Evolutionary conservation across 768 basidiomycete species (phyloP).

Genomic region (Amanita jacksonii): DNA sequence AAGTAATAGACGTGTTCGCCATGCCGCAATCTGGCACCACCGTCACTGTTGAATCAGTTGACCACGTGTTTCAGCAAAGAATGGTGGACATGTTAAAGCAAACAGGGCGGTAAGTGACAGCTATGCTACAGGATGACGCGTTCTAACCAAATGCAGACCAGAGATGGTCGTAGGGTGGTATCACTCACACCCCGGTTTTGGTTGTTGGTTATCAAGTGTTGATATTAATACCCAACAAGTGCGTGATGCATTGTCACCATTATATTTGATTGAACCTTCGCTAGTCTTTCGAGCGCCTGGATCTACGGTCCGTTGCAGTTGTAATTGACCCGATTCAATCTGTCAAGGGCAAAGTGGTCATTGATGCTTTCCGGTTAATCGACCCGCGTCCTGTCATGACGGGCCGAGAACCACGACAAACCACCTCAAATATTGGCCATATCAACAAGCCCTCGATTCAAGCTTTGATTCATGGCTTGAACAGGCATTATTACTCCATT

Average conservation of each 20-base stretch:
- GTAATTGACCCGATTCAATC: conserved; percentile 99
- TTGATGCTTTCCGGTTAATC: conserved; percentile 97
- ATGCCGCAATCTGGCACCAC: conserved; percentile 99
- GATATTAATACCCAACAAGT: conserved; percentile 99
- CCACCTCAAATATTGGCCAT: conserved; percentile 96
- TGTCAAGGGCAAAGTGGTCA: conserved; percentile 97
- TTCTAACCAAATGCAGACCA: conserved; percentile 38
- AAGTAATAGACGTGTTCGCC: conserved; percentile 95
- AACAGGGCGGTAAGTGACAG: conserved; percentile 71
- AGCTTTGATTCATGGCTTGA: conserved; percentile 94
- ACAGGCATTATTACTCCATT: conserved; percentile 97
- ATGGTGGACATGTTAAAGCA: conserved; percentile 99
- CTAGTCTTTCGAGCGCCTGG: conserved; percentile 93
- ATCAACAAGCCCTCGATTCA: conserved; percentile 99
- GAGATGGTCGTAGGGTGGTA: conserved; percentile 99
- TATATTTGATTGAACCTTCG: conserved; percentile 5
- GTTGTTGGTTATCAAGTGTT: conserved; percentile 97
- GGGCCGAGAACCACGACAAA: conserved; percentile 93
- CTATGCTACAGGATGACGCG: background rate
- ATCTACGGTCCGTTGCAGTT: conserved; percentile 90
- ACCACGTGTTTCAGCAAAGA: conserved; percentile 96
- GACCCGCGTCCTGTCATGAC: conserved; percentile 83
- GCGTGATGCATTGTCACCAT: conserved; percentile 7
- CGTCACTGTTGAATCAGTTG: conserved; percentile 95
- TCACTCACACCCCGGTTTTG: conserved; percentile 99